Base-by-base conservation (phyloP, 148 eudicot species). In the Vaccinium corymbosum region DNA sequence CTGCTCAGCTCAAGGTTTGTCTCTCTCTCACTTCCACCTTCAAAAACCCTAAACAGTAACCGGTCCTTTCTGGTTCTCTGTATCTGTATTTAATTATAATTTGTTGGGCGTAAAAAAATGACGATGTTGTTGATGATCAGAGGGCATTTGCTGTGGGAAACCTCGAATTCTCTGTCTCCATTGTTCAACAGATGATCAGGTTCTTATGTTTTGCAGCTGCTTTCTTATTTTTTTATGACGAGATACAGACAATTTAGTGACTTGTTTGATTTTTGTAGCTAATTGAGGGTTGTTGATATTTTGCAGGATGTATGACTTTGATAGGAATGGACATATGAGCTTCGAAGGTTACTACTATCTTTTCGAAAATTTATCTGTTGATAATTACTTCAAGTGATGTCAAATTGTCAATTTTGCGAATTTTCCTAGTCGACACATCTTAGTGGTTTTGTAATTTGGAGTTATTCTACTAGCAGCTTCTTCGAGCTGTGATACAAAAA, bases 101-200 rank as follows among this genome's bases (percentile, higher is more conserved):
- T 50, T 64, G 50, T 66, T 48, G 71, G 29, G 48, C 10, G 19
- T 61, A 12, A 76, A 42, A 48, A 77, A 73, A 38, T 20, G 10
- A 50, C 56, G 77, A 3, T 10, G 6, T 50, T 64, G 27, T 48
- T 25, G 48, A 62, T 84, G 6, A 82, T 84, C 89, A 95, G 98
- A 85, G 79, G 55, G 98, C 98, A 25, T 88, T 95, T 83, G 87
- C 94, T 7, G 94, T 89, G 14, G 98, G 98, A 89, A 95, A 95
- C 90, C 90, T 95, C 29, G 86, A 94, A 53, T 91, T 95, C 86
- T 79, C 98, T 14, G 80, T 93, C 80, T 87, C 98, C 49, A 87
- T 95, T 89, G 98, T 94, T 75, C 94, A 95, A 83, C 98, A 95
- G 84, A 95, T 95, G 98, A 93, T 95, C 92, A 95, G 98, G 98